Base-by-base conservation (phyloP, 768 basidiomycete species). In the Sporobolomyces phaffii region DNA sequence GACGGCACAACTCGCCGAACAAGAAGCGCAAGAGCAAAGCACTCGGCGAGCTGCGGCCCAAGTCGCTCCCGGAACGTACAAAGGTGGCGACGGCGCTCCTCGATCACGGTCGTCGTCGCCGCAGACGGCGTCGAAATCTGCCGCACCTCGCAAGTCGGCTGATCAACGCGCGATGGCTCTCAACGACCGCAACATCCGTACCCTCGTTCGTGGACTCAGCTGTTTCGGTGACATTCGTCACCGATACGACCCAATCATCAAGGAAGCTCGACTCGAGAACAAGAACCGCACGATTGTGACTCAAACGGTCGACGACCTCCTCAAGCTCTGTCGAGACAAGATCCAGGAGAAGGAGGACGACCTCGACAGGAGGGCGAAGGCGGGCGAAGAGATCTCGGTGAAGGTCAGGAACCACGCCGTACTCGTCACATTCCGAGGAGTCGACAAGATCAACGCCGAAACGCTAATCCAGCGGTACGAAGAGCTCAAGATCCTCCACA, bases 381-480 rank as follows among this genome's bases (percentile, higher is more conserved):
- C 86, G 20, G 92, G 92, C 63, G 92, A 96, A 78, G 86, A 90
- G 1, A 81, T 94, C 77, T 89, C 88, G 22, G 90, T 91, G 71
- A 89, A 90, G 6, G 88, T 93, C 80, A 93, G 94, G 79, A 92
- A 91, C 82, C 97, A 97, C 78, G 96, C 96, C 1, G 90, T 98
- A 48, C 83, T 99, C 45, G 89, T 98, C 72, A 86, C 87, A 26
- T 96, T 87, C 81, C 85, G 89, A 68, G 87, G 86, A 53, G 91
- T 97, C 59, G 83, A 87, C 69, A 91, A 90, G 74, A 90, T 99
- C 82, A 99, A 99, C 77, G 96, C 96, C 17, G 96, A 98, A 78
- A 98, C 96, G 0, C 88, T 97, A 54, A 84, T 96, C 60, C 90
- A 90, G 29, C 85, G 96, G 36, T 81, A 88, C 76, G 86, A 88